Conservation (phyloP, 2,329 filamentous ascomycete species). For the Xylariaceae sp. region DNA sequence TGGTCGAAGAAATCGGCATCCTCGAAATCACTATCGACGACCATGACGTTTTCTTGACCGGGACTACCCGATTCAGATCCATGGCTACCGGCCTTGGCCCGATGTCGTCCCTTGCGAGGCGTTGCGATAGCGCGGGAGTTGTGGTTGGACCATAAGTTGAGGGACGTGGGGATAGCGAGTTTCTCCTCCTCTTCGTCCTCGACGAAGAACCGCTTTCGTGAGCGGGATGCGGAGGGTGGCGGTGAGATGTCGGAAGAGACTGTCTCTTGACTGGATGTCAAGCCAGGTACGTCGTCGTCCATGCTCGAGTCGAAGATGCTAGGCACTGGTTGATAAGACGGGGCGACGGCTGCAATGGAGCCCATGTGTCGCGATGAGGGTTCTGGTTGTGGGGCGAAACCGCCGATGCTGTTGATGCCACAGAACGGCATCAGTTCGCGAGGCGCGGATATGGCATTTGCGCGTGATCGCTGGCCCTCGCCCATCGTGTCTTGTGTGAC, state of each 20-base stretch:
- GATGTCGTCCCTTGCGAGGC: slow-evolving; percentile 34
- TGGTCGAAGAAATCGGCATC: slow-evolving; percentile 65
- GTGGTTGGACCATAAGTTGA: slow-evolving; percentile 23
- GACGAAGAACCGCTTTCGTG: slow-evolving; percentile 49
- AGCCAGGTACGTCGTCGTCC: slow-evolving; percentile 39
- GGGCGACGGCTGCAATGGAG: not conserved
- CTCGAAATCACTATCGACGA: slow-evolving; percentile 56
- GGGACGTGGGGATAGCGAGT: slow-evolving; percentile 35
- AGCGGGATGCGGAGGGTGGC: slow-evolving; percentile 15
- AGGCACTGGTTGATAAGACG: slow-evolving; percentile 17
- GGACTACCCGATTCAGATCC: slow-evolving; percentile 19
- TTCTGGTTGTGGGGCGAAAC: slow-evolving; percentile 59
- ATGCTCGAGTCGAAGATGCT: slow-evolving; percentile 16
- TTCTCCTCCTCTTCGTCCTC: slow-evolving; percentile 42
- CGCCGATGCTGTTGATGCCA: slow-evolving; percentile 73
- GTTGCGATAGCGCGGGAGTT: slow-evolving; percentile 49
- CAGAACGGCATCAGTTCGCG: slow-evolving; percentile 77
- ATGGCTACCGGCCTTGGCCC: slow-evolving; percentile 20
- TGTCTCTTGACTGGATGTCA: slow-evolving; percentile 58
- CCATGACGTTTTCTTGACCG: slow-evolving; percentile 47
- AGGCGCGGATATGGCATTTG: slow-evolving; percentile 32
- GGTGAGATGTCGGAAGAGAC: slow-evolving; percentile 35
- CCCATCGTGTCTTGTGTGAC: slow-evolving; percentile 4
- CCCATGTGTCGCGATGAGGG: slow-evolving; percentile 24
- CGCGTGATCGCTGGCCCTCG: slow-evolving; percentile 23